phyloP scores from a whole-genome alignment of 176 grass and related monocot species.

The Melocanna baccifera region DNA sequence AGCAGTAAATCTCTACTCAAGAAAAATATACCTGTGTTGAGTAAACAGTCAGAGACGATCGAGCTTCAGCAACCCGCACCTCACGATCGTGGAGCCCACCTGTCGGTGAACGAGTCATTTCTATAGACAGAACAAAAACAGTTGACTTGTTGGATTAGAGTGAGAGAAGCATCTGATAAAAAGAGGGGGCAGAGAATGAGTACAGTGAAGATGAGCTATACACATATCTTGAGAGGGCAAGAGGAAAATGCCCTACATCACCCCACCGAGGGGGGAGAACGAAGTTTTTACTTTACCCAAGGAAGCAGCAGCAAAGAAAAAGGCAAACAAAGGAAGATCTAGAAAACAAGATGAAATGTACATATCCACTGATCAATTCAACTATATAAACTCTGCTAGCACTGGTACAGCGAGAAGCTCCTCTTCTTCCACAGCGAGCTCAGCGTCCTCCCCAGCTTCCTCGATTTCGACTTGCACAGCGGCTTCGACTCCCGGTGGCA shows the following conservation, averaged over 20 bases:
- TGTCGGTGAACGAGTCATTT: neutral
- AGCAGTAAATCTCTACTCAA: neutral
- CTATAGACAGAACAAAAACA: neutral
- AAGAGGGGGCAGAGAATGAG: neutral
- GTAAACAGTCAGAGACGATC: neutral
- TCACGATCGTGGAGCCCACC: neutral
- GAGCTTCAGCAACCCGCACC: no score
- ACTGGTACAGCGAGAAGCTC: slow-evolving; percentile 86
- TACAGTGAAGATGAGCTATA: slow-evolving; percentile 30
- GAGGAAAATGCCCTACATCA: slow-evolving; percentile 54
- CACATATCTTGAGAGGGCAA: slow-evolving; percentile 34
- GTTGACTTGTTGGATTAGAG: neutral
- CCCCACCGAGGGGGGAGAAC: slow-evolving; percentile 59
- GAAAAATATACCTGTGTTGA: no score
- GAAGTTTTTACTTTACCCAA: slow-evolving; percentile 33
- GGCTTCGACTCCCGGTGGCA: slow-evolving; percentile 49
- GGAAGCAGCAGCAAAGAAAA: neutral
- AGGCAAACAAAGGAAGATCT: neutral
- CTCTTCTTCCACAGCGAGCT: slow-evolving; percentile 85
- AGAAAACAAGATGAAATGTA: slow-evolving; percentile 46
- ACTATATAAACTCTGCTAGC: slow-evolving; percentile 40
- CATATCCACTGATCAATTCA: slow-evolving; percentile 35
- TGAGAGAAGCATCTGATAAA: neutral
- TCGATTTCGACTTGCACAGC: slow-evolving; percentile 78
- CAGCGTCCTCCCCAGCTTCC: slow-evolving; percentile 77